Base-by-base conservation (phyloP, 2,329 filamentous ascomycete genomes). In the Fonsecaea pugnacius region DNA sequence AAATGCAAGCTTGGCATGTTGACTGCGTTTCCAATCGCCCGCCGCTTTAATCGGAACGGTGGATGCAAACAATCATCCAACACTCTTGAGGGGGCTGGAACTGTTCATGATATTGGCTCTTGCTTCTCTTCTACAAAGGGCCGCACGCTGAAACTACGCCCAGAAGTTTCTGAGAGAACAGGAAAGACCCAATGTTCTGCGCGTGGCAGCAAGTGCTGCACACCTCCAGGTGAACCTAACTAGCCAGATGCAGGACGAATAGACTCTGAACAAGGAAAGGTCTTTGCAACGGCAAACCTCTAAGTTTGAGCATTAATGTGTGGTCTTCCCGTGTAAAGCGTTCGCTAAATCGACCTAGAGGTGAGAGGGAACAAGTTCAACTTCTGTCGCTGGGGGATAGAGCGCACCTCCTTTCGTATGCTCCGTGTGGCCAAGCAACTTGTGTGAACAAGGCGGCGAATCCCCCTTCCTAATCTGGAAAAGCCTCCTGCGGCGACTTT, bases 401-500 rank as follows among this genome's bases (percentile, higher is more conserved):
- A 9, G 32, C 32, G 36, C 5, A 38, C 12, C 36, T 7, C 38
- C 38, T 18, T 43, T n/a, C 35, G 12, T n/a, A 40, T 40, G 5
- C 14, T n/a, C 27, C 27, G 27, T 30, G 27, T 14, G 14, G 36
- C 36, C 5, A 16, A 16, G 14, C 14, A 40, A 40, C 14, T 16
- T 40, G 12, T n/a, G 12, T 14, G 5, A 40, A 16, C 36, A 40
- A 40, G 36, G 43, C 43, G 18, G 43, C 43, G 43, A 1, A 21
- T 12, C 21, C 2, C 12, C 3, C 21, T 48, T 4, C 43, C 43
- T 48, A 24, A 27, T n/a, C 14, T 7, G 43, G 21, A 18, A 48
- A 48, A 24, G 43, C 27, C n/a, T 40, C 18, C 32, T 24, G 9
- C n/a, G 36, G 36, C 21, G 14, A 55, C 55, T 58, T 58, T 40